Conservation (phyloP, 257 asterid species). For the Linaria vulgaris region DNA sequence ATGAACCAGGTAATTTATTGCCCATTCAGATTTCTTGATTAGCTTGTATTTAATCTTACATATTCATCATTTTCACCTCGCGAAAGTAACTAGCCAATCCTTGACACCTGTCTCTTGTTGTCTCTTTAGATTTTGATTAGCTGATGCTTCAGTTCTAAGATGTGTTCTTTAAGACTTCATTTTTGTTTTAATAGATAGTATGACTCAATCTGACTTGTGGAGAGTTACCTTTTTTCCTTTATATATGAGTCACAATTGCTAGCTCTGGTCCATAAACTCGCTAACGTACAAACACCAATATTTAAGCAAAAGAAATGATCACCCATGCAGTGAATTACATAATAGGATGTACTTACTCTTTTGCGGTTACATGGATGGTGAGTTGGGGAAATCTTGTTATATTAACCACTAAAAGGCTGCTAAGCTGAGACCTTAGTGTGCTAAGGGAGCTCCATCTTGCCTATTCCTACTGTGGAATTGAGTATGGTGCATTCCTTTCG, state of each 20-base stretch:
- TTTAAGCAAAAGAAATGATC: background rate
- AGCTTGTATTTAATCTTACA: background rate
- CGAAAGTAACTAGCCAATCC: constrained; percentile 1
- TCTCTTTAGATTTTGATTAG: background rate
- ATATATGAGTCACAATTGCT: constrained; percentile 7
- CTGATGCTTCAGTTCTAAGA: background rate
- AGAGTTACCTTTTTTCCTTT: background rate
- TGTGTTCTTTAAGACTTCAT: background rate
- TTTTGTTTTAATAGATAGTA: too few species aligned
- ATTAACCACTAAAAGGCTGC: too few species aligned
- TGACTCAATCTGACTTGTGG: too few species aligned
- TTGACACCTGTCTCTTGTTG: background rate
- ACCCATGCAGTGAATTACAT: background rate
- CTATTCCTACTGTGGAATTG: too few species aligned
- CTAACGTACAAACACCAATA: background rate
- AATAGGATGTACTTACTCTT: too few species aligned
- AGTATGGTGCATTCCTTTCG: too few species aligned
- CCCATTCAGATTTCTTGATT: background rate
- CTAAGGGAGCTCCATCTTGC: too few species aligned
- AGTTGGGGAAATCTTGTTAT: too few species aligned
- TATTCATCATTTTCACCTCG: constrained; percentile 20
- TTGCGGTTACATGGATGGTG: too few species aligned
- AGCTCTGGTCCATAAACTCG: background rate
- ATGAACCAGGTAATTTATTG: constrained; percentile 75
- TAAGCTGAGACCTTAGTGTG: too few species aligned